Evolutionary conservation across 1,284 basidiomycete species (phyloP).

Genomic region (Ganoderma leucocontextum): DNA sequence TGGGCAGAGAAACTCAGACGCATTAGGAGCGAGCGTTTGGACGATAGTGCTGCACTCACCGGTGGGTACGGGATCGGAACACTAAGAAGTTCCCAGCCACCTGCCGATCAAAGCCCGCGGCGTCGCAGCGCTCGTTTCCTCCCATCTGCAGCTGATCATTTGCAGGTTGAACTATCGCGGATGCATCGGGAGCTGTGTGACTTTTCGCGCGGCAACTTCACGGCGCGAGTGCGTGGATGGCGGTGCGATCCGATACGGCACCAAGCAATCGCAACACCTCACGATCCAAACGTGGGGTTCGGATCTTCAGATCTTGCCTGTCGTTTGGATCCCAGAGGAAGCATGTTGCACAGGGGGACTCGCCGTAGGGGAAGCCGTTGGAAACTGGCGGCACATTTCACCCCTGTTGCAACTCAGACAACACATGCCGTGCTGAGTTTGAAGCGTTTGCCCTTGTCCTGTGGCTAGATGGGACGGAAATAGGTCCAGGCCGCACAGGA

Average conservation of each 20-base stretch:
- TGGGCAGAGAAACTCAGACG: constrained; percentile 27
- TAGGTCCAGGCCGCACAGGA: constrained; percentile 11
- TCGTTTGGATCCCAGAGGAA: not conserved
- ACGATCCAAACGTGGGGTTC: not conserved
- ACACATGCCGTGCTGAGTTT: constrained; percentile 22
- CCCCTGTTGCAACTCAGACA: constrained; percentile 18
- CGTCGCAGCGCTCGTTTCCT: constrained; percentile 18
- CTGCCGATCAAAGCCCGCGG: constrained; percentile 23
- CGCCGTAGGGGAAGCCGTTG: not conserved
- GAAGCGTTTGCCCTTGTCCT: constrained; percentile 6
- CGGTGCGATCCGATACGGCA: constrained; percentile 5
- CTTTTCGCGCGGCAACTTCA: constrained; percentile 1
- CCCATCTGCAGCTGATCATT: constrained; percentile 13
- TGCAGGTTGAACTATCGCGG: constrained; percentile 27
- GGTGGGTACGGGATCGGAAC: constrained; percentile 8
- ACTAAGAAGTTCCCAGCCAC: constrained; percentile 14
- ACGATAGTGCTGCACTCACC: constrained; percentile 23
- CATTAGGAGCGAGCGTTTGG: constrained; percentile 23
- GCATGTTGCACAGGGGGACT: constrained; percentile 15
- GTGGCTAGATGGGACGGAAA: constrained; percentile 16
- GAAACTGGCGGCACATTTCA: constrained; percentile 9
- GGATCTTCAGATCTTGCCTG: constrained; percentile 8
- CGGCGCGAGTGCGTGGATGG: constrained; percentile 13
- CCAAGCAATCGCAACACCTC: not conserved
- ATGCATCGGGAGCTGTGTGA: constrained; percentile 17